A percentile compares a stretch with the other conserved stretches of the same genome.
These are phyloP conservation scores for Picochlorum sp. DNA, from an alignment of 139 green algal genomes.

Conservation along the genomic window DNA sequence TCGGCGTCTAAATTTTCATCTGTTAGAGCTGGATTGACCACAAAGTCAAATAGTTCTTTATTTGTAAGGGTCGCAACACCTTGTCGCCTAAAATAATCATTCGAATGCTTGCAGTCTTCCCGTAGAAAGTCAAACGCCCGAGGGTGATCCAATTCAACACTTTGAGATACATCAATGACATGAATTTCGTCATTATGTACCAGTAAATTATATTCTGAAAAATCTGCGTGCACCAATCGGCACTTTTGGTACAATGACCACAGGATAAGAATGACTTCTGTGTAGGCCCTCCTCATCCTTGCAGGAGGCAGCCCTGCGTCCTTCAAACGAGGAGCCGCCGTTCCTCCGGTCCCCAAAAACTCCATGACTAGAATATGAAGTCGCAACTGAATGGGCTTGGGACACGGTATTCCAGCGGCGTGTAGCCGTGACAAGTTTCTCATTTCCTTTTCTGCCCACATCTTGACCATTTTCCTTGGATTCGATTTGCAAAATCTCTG, in stretches of 20 bases:
- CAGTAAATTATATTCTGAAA: constrained; percentile 96
- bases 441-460: constrained; percentile 99
- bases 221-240: constrained; percentile 90
- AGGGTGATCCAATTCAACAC: constrained; percentile 96
- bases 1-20: constrained; percentile 58
- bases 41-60: constrained; percentile 96
- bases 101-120: constrained; percentile 85
- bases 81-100: constrained; percentile 81
- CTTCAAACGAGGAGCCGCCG: constrained; percentile 83
- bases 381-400: constrained; percentile 75
- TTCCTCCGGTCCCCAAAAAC: constrained; percentile 73
- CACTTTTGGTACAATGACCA: constrained; percentile 81
- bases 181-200: constrained; percentile 58
- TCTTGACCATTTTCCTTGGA: constrained; percentile 97
- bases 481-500: constrained; percentile 89
- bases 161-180: constrained; percentile 92
- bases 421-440: constrained; percentile 80
- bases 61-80: constrained; percentile 72
- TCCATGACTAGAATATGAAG: constrained; percentile 94
- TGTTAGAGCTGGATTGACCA: constrained; percentile 79
- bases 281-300: constrained; percentile 55
- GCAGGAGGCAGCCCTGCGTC: constrained; percentile 69
- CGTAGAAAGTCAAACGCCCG: constrained; percentile 93
- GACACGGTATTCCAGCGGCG: constrained; percentile 67
- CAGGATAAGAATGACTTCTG: constrained; percentile 67